Evolutionary conservation across 2,329 filamentous ascomycete genomes (phyloP).

Genomic region (Epichloe glyceriae): DNA sequence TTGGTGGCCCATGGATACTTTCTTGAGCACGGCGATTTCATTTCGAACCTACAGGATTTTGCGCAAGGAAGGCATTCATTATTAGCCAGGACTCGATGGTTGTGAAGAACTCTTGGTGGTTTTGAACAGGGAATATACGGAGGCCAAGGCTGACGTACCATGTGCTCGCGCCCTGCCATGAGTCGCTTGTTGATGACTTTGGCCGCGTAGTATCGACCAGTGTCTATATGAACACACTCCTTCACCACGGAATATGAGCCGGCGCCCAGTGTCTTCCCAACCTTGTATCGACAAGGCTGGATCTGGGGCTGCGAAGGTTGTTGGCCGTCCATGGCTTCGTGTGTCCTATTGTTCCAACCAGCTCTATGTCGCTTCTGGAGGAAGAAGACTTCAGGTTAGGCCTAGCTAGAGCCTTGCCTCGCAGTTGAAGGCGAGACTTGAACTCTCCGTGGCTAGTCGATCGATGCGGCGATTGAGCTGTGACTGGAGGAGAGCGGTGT

Average conservation of each 20-base stretch:
- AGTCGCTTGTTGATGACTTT: constrained; percentile 99
- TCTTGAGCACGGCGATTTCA: constrained; percentile 93
- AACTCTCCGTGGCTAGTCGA: neutral
- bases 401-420: neutral
- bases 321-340: constrained; percentile 14
- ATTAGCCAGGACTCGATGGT: neutral
- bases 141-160: constrained; percentile 46
- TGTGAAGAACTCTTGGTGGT: neutral
- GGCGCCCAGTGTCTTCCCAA: constrained; percentile 91
- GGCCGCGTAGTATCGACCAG: constrained; percentile 92
- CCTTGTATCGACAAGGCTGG: constrained; percentile 96
- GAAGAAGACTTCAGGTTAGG: neutral
- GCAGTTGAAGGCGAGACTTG: neutral
- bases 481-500: neutral
- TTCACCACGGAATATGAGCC: constrained; percentile 98
- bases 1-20: constrained; percentile 97
- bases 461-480: neutral
- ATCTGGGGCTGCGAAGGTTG: constrained; percentile 45
- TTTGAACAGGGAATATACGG: neutral
- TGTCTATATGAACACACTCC: constrained; percentile 97
- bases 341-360: neutral
- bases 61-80: neutral
- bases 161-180: constrained; percentile 95
- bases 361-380: neutral
- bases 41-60: constrained; percentile 60